Evolutionary conservation across 495 filamentous ascomycete genomes (phyloP), one percentile per base, ranked within the genome.

Genomic region (Aspergillus mulundensis): DNA sequence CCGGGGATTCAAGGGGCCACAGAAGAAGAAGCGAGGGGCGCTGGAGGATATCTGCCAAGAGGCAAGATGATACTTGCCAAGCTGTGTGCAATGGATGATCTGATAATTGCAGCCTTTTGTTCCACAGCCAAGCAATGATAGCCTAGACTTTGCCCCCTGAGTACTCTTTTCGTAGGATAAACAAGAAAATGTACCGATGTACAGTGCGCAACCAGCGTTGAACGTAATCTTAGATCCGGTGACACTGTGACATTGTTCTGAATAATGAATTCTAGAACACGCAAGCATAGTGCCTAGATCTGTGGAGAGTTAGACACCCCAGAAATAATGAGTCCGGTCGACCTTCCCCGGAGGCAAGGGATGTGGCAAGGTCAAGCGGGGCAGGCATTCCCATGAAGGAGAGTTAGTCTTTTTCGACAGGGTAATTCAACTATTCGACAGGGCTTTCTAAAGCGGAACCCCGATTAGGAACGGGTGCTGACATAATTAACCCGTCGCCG

Each of bases 31-130:
- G 63, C 62, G 53, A 70, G 61, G 65, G 63, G 62, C 60, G 23
- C 43, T 53, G 55, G 58, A 47, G 44, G 61, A 71, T 67, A 53
- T 53, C 54, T 71, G 70, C 68, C 68, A 71, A 69, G 67, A 53
- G 62, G 55, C 63, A 62, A 63, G 59, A 46, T 62, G 65, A 68
- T 66, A 67, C 61, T 60, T 53, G 71, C 71, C 71, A 74, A 74
- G 71, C 53, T 60, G 60, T 64, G 57, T 70, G 61, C 53, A 60
- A 53, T 53, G 38, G 38, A 39, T 53, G 38, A 62, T 73, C 61
- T 65, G 69, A 73, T 71, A 58, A 62, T 56, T 57, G 53, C 53
- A 61, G 49, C 47, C n/a, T 47, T 40, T 45, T 49, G 59, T 65
- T 59, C 28, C 62, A 65, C 59, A 55, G 56, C 62, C 59, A 61